Conservation (phyloP, 2,329 filamentous ascomycete species). For the Trichoderma koningiopsis region DNA sequence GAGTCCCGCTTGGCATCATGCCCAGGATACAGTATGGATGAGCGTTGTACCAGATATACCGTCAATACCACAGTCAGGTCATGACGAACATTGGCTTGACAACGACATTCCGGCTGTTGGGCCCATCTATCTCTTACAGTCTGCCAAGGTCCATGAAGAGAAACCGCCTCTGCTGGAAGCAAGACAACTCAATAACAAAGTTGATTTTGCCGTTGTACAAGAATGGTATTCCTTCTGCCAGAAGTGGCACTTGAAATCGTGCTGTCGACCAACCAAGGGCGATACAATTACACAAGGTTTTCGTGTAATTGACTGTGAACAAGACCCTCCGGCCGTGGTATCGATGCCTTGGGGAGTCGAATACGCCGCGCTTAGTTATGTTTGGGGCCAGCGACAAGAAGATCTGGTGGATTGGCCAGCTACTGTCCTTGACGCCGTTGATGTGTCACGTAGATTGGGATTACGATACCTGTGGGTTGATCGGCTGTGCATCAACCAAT, state of each 20-base stretch:
- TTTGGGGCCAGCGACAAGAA: conserved; percentile 38
- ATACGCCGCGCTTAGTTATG: conserved; percentile 50
- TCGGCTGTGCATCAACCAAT: conserved; percentile 48
- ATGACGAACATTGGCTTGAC: conserved; percentile 19
- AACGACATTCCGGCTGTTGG: conserved; percentile 23
- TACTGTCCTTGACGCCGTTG: conserved; percentile 48
- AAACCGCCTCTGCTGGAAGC: neutral
- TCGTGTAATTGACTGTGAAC: conserved; percentile 17
- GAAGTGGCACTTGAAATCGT: neutral
- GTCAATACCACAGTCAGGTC: neutral
- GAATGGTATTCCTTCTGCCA: conserved; percentile 20
- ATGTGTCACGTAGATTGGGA: conserved; percentile 47
- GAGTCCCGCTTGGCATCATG: conserved; percentile 4
- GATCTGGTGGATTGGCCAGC: conserved; percentile 31
- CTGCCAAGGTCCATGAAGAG: neutral
- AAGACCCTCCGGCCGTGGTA: neutral
- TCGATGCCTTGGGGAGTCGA: conserved; percentile 2
- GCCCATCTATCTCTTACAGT: conserved; percentile 10
- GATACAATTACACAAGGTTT: conserved; percentile 1
- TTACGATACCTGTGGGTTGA: conserved; percentile 51
- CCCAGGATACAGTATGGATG: conserved; percentile 22
- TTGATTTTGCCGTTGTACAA: neutral
- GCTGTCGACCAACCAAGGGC: neutral
- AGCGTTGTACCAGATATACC: conserved; percentile 19
- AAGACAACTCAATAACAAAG: neutral